A percentile compares a stretch with the other conserved stretches of the same genome.
These are phyloP conservation scores for Pyrenophora tritici-repentis DNA, from an alignment of 2,329 filamentous ascomycete species.

Conservation along the genomic window DNA sequence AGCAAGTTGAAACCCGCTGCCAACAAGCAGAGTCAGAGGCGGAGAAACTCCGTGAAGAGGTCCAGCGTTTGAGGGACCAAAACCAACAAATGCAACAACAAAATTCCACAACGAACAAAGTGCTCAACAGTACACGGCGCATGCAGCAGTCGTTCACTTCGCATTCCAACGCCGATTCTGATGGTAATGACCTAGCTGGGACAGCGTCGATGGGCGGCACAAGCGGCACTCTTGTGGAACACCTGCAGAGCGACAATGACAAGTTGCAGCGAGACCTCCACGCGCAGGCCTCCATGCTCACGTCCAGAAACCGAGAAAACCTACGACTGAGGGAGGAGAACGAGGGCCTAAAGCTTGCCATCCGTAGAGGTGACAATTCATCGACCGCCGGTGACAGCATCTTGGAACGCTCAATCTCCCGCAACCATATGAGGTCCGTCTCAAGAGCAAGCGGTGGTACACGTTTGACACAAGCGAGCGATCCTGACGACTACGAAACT, in stretches of 20 bases:
- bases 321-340: slow-evolving; percentile 96
- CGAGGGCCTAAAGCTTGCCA: slow-evolving; percentile 89
- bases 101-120: slow-evolving; percentile 45
- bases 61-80: slow-evolving; percentile 68
- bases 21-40: slow-evolving; percentile 93
- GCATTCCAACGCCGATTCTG: slow-evolving; percentile 48
- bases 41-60: slow-evolving; percentile 79
- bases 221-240: slow-evolving; percentile 77
- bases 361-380: slow-evolving; percentile 69
- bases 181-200: slow-evolving; percentile 43
- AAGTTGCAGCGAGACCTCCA: slow-evolving; percentile 90
- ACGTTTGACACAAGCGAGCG: slow-evolving; percentile 67
- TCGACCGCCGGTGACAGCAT: slow-evolving; percentile 81
- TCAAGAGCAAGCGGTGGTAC: slow-evolving; percentile 68
- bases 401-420: slow-evolving; percentile 89
- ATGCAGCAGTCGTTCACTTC: slow-evolving; percentile 45
- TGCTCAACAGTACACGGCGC: slow-evolving; percentile 47
- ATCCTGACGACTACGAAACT: slow-evolving; percentile 75
- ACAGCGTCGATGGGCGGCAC: slow-evolving; percentile 43
- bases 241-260: slow-evolving; percentile 88
- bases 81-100: slow-evolving; percentile 35
- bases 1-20: slow-evolving; percentile 83
- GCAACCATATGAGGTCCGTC: slow-evolving; percentile 73
- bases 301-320: slow-evolving; percentile 92
- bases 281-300: slow-evolving; percentile 96